Base-by-base conservation (phyloP, 2,329 filamentous ascomycete species). In the Alternaria conjuncta region DNA sequence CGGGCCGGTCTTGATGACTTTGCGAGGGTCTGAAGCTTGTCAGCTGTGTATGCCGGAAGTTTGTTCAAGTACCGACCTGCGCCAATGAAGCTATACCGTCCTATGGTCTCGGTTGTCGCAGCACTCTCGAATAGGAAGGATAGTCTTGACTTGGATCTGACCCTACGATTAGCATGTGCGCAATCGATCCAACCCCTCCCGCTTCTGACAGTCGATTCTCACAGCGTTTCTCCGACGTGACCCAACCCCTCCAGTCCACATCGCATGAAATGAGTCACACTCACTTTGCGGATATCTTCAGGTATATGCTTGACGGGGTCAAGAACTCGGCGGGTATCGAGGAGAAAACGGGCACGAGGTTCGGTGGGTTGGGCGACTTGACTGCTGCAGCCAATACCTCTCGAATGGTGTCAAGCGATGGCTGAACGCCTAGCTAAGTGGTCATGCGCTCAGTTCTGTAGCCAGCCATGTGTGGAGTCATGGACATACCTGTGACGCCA, bases 51-150 rank as follows among this genome's bases (percentile, higher is more conserved):
- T 54, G 21, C 13, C 21, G 21, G 47, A 57, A 47, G 50, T 23
- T 60, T 45, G 20, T 55, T 23, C 41, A 55, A 41, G 18, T 86
- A 79, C 83, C 66, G 71, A 79, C 91, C 90, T 71, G 92, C 92
- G 70, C 95, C 95, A 64, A 99, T 88, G 81, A 99, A 99, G 84
- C 93, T 97, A 81, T 97, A 98, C 74, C 96, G 88, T 62, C 95
- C 95, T 69, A 99, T 93, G 18, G 91, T 94, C 82, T 98, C 95
- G 26, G 94, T 95, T 15, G 88, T 91, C 21, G 94, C 94, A 25
- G 95, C 96, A 75, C 94, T 97, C 82, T 99, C 96, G 80, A 97
- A 97, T 51, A 99, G 88, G 79, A 97, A 98, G 4, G 95, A 97
- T 75, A 93, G 89, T 71, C 92, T 90, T 53, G 92, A 92, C 70